Conservation (phyloP, 2,329 filamentous ascomycete genomes). For the Beauveria caledonica region DNA sequence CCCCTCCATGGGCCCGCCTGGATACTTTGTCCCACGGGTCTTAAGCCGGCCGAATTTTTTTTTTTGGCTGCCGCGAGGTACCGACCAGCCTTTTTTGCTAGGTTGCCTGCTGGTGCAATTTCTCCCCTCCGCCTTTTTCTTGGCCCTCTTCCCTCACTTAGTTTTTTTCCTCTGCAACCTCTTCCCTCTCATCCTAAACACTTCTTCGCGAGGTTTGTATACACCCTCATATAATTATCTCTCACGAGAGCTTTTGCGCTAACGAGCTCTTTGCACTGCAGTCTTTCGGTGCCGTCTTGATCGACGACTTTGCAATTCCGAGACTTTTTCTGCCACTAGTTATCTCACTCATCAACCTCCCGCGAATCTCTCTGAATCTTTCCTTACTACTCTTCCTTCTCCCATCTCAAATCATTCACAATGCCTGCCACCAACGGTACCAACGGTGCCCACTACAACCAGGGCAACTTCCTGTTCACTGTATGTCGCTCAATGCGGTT, state of each 20-base stretch:
- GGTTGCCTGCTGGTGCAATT: not conserved
- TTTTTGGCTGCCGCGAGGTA: conserved; percentile 7
- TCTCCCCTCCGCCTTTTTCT: conserved; percentile 9
- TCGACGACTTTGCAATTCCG: not conserved
- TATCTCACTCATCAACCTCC: conserved; percentile 21
- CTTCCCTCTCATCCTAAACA: not conserved
- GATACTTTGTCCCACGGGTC: conserved; percentile 1
- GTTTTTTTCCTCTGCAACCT: conserved; percentile 1
- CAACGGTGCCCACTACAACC: conserved; percentile 43
- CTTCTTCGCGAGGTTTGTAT: conserved; percentile 1
- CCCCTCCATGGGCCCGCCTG: conserved; percentile 5
- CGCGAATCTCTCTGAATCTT: conserved; percentile 17
- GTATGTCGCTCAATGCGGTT: conserved; percentile 31
- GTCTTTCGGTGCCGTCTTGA: conserved; percentile 7
- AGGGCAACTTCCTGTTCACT: conserved; percentile 78
- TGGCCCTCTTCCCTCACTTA: not conserved
- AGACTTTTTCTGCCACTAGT: conserved; percentile 13
- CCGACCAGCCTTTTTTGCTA: conserved; percentile 3
- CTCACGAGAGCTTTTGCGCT: not conserved
- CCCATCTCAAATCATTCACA: conserved; percentile 32
- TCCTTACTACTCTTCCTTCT: conserved; percentile 19
- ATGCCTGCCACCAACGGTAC: conserved; percentile 50
- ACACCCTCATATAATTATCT: not conserved
- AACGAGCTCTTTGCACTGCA: not conserved
- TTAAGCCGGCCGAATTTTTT: conserved; percentile 4